A percentile compares a stretch with the other conserved stretches of the same genome.
Evolutionary conservation across 768 basidiomycete species (phyloP).

Genomic region (Baorangia bicolor): DNA sequence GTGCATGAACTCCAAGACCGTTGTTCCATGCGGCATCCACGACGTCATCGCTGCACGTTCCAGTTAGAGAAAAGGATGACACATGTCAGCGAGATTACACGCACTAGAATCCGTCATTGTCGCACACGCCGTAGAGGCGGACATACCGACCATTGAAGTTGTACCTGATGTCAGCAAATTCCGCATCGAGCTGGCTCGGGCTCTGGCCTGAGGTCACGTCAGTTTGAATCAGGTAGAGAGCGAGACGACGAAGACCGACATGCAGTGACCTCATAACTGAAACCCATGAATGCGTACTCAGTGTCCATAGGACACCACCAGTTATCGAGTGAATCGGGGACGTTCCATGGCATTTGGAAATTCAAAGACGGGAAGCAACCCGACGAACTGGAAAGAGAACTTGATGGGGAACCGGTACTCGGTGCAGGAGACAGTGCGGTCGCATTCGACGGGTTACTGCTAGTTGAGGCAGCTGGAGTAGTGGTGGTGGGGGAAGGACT

Average conservation of each 20-base stretch:
- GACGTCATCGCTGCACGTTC: constrained; percentile 47
- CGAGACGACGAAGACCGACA: constrained; percentile 40
- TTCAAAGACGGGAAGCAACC: constrained; percentile 41
- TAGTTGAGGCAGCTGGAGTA: not conserved
- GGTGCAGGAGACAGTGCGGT: not conserved
- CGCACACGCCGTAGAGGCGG: constrained; percentile 45
- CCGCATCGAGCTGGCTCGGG: constrained; percentile 43
- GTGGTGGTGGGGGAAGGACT: not conserved
- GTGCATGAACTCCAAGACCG: constrained; percentile 67
- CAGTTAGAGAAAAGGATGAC: constrained; percentile 17
- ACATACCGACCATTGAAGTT: constrained; percentile 66
- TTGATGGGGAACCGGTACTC: not conserved
- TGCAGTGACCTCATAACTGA: constrained; percentile 70
- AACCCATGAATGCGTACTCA: constrained; percentile 76
- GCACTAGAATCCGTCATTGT: constrained; percentile 41
- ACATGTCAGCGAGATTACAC: not conserved
- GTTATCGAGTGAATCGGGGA: constrained; percentile 44
- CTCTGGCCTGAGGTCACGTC: constrained; percentile 51
- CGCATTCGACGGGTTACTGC: not conserved
- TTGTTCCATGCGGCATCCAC: constrained; percentile 68
- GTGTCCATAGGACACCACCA: constrained; percentile 67
- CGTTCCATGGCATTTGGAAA: constrained; percentile 53
- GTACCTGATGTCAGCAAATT: constrained; percentile 60
- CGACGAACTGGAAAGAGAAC: not conserved
- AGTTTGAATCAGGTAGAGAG: not conserved